Evolutionary conservation across 805 yeast genomes (phyloP), one percentile per base, ranked within the genome.

Genomic region (Candida sphagnicola): DNA sequence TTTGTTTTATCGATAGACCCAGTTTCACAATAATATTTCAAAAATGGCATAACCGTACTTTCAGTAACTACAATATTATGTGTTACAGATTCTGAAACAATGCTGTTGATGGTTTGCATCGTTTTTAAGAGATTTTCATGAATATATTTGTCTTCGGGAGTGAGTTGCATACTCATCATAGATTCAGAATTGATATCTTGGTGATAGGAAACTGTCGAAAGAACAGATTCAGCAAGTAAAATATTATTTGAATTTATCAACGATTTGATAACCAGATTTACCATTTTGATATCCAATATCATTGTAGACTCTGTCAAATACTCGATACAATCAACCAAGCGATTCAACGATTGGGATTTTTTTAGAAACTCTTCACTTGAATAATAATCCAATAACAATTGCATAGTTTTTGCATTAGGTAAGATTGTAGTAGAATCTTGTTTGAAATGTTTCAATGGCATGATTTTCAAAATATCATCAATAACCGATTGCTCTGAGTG

Each of bases 31-130:
- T 47, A 46, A 25, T 43, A 18, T 26, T 41, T 18, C 21, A 61
- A 33, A 18, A 63, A 41, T 4, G 51, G 53, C 10, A 47, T 28
- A 34, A 60, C 57, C 1, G 67, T 58, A 13, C 45, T 46, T 32
- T 51, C 54, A 2, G 58, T 57, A 2, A 67, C 60, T 4, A 43
- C 35, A 1, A 59, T 26, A 18, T 40, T 34, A 32, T 44, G 46
- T 3, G 28, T 25, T 16, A 26, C 33, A 3, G 35, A 17, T n/a
- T 43, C 48, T 2, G 38, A 35, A 3, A 53, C 46, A 11, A 53
- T 44, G 2, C n/a, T 18, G 11, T 33, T 40, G 12, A 57, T 25
- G 12, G 39, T 39, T 8, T 50, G 54, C 32, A 48, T 50, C 3
- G 46, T 46, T 5, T 29, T 18, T 16, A 54, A 13, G 30, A 48